Evolutionary conservation across 2,329 filamentous ascomycete genomes (phyloP), one percentile per base, ranked within the genome.

Genomic region (Penicillium occitanis): DNA sequence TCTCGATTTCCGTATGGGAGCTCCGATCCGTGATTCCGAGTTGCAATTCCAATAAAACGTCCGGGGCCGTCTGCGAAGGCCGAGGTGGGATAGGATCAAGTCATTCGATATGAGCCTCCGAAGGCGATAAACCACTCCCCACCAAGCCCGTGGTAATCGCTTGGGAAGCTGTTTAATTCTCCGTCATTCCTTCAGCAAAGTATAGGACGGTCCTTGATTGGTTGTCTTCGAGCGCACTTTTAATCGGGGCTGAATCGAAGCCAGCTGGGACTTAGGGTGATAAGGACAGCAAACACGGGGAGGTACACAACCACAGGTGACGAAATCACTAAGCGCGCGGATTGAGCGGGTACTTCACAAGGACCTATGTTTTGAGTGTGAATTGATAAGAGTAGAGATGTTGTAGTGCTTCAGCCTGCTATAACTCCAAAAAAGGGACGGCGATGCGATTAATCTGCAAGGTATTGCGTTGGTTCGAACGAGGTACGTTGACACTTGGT

Each of bases 41-140:
- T 17, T 60, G n/a, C 10, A n/a, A 2, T 30, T 28, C 14, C 22
- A 13, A 66, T 67, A 71, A 69, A 75, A 71, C 72, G 60, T 51
- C 55, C 40, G 46, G 62, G 61, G 60, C 66, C 58, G 65, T 67
- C 61, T 58, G 57, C 46, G 35, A 64, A 67, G 50, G 61, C 65
- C 57, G 35, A 62, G 48, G 30, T 53, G 48, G 37, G 35, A 61
- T 64, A 51, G 57, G 35, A 58, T 64, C 60, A 55, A 67, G 71
- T 70, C 77, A 77, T 76, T 73, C 76, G 75, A 74, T 72, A 77
- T 77, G 68, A 75, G 71, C 67, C 62, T 58, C 65, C 63, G 67
- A 48, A 65, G 69, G 68, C 73, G 69, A 72, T 72, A 72, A 70
- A 69, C 71, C 69, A 70, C 68, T 68, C 66, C 66, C 63, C 55